Base-by-base conservation (phyloP, 2,329 filamentous ascomycete genomes). In the Chaetothyriales sp. region DNA sequence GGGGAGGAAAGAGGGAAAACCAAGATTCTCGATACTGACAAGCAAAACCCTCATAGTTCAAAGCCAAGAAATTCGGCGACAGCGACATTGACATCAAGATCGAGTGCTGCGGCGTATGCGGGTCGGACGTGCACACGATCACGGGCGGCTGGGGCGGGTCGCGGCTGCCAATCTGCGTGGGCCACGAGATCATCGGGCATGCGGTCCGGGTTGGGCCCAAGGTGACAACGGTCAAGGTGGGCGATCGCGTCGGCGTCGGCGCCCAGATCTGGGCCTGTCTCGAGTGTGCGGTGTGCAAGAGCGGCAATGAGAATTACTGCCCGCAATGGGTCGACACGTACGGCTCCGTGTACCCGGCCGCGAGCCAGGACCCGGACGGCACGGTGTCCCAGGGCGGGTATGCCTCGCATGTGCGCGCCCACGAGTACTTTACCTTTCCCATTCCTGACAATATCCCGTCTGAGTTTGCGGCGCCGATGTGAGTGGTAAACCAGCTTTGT, bases 71-170 rank as follows among this genome's bases (percentile, higher is more conserved):
- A 18, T 93, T 93, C 65, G 86, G 83, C 57, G 85, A 89, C 65
- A 77, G 86, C 67, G 87, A 95, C 64, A 79, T 95, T 61, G 87
- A 94, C 65, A 79, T 95, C 68, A 84, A 89, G 73, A 83, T 95
- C 61, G 81, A 88, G 58, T 81, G 78, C 64, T 90, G 85, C 63
- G 84, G 86, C 62, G 75, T 87, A 49, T 87, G 83, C 65, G 79
- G 81, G 59, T 83, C 78, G 58, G 83, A 87, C 62, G 71, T 84
- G 46, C 83, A 85, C 68, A 85, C 79, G 53, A 75, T 86, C 63
- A 79, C 67, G 61, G 80, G 80, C 55, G 72, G 72, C 46, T 75
- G 72, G 73, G 73, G 73, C 44, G 65, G 69, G 12, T 67, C 72
- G 52, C 68, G 71, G 49, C 73, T 74, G 58, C 74, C 74, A 18